phyloP scores from a whole-genome alignment of 148 eudicot genomes.

The Rhododendron vialii region DNA sequence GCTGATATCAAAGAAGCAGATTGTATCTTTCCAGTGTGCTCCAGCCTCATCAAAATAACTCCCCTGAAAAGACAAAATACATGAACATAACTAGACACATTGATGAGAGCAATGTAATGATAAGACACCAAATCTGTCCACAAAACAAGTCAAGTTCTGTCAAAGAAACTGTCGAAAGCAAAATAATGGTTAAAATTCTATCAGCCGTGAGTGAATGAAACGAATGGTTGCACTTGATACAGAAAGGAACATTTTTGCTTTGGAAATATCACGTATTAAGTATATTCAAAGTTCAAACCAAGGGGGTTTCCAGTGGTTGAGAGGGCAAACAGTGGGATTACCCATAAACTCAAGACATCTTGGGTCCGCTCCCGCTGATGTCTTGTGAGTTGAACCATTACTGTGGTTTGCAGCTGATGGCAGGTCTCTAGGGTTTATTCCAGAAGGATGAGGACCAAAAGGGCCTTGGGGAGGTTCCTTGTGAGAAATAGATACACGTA shows the following conservation, averaged over 20 bases:
- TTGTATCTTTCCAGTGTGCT: constrained; percentile 80
- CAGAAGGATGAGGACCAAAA: neutral
- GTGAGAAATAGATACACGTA: neutral
- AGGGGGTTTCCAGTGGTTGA: neutral
- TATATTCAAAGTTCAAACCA: neutral
- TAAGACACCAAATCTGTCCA: neutral
- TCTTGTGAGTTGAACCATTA: neutral
- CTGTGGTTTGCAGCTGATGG: neutral
- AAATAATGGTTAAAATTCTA: neutral
- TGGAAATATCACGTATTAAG: neutral
- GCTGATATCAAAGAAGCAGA: constrained; percentile 86
- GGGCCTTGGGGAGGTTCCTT: neutral
- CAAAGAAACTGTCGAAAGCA: neutral
- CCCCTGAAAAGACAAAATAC: constrained; percentile 43
- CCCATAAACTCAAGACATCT: neutral
- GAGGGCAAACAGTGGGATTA: neutral
- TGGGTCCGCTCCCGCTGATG: neutral
- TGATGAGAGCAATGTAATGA: neutral
- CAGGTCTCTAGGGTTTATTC: neutral
- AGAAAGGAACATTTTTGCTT: neutral
- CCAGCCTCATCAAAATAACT: constrained; percentile 91
- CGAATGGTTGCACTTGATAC: neutral
- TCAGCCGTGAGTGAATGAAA: neutral
- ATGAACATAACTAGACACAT: neutral
- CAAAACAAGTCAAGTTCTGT: neutral